phyloP scores from a whole-genome alignment of 2,329 filamentous ascomycete genomes.

The Aspergillus sclerotialis region DNA sequence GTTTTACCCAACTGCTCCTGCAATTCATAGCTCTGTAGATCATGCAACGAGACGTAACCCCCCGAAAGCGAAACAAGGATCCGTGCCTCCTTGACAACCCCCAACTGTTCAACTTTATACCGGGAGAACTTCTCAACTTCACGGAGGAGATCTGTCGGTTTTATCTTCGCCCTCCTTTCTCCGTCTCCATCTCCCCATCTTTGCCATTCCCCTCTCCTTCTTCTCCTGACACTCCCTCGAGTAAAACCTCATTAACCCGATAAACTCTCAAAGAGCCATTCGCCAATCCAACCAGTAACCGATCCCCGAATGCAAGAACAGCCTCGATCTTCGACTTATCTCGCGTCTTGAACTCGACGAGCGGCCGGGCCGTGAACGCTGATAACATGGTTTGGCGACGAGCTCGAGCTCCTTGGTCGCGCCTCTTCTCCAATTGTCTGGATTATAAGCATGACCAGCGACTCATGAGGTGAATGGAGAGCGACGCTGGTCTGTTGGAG shows the following conservation, averaged over 20 bases:
- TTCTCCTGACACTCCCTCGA: constrained; percentile 27
- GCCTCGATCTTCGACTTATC: constrained; percentile 98
- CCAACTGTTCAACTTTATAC: constrained; percentile 84
- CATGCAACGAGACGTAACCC: constrained; percentile 80
- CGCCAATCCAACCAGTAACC: constrained; percentile 84
- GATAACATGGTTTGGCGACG: constrained; percentile 65
- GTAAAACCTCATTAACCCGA: constrained; percentile 65
- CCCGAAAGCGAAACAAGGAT: constrained; percentile 87
- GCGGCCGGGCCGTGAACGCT: constrained; percentile 90
- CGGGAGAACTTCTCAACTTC: constrained; percentile 93
- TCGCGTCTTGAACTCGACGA: constrained; percentile 91
- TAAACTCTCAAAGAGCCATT: constrained; percentile 86
- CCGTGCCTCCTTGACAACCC: constrained; percentile 90
- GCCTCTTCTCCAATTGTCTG: constrained; percentile 10
- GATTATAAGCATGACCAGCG: too few relatives aligned
- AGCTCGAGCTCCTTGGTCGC: constrained; percentile 6
- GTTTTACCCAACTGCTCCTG: constrained; percentile 75
- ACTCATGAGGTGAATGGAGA: too few relatives aligned
- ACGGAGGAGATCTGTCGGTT: constrained; percentile 73
- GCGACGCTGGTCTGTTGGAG: too few relatives aligned
- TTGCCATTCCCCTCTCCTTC: constrained; percentile 22
- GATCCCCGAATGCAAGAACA: constrained; percentile 86
- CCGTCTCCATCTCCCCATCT: constrained; percentile 8
- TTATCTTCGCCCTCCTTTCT: constrained; percentile 27
- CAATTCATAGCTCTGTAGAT: constrained; percentile 75